A percentile compares a stretch with the other conserved stretches of the same genome.
Evolutionary conservation across 805 yeast species (phyloP).

Genomic region (Kuraishia borneana): DNA sequence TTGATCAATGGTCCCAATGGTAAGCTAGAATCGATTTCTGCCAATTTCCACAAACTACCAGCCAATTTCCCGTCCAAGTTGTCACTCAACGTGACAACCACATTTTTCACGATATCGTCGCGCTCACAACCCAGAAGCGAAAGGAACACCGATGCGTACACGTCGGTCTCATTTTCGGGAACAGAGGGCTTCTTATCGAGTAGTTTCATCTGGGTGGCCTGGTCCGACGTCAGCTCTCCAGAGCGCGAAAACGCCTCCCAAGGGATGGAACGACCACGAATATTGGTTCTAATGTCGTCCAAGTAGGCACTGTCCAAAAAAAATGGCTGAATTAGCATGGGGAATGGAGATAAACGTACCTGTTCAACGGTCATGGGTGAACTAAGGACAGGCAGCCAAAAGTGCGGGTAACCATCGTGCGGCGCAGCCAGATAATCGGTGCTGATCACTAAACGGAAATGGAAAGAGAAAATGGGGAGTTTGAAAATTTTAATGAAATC

Average conservation of each 20-base stretch:
- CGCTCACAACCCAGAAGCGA: constrained; percentile 40
- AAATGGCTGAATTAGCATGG: constrained; percentile 21
- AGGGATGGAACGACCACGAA: constrained; percentile 73
- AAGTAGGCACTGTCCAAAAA: constrained; percentile 55
- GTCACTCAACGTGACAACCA: constrained; percentile 53
- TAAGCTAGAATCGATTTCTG: constrained; percentile 28
- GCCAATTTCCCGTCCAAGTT: constrained; percentile 19
- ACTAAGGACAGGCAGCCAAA: too few relatives aligned
- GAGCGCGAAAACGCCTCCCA: constrained; percentile 88
- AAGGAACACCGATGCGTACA: constrained; percentile 44
- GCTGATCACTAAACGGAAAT: too few relatives aligned
- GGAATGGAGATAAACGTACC: too few relatives aligned
- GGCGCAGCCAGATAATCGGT: too few relatives aligned
- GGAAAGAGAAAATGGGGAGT: too few relatives aligned
- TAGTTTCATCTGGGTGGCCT: constrained; percentile 36
- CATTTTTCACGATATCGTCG: constrained; percentile 56
- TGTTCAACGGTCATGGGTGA: too few relatives aligned
- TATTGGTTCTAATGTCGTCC: constrained; percentile 51
- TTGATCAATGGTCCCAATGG: constrained; percentile 44
- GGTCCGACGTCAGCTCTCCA: constrained; percentile 51
- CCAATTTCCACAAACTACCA: constrained; percentile 23
- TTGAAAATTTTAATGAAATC: too few relatives aligned
- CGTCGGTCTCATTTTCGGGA: constrained; percentile 29
- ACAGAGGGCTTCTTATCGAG: constrained; percentile 24
- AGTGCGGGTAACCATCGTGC: too few relatives aligned